Conservation (phyloP, 176 grass and related monocot genomes). For the Cymbopogon citratus region DNA sequence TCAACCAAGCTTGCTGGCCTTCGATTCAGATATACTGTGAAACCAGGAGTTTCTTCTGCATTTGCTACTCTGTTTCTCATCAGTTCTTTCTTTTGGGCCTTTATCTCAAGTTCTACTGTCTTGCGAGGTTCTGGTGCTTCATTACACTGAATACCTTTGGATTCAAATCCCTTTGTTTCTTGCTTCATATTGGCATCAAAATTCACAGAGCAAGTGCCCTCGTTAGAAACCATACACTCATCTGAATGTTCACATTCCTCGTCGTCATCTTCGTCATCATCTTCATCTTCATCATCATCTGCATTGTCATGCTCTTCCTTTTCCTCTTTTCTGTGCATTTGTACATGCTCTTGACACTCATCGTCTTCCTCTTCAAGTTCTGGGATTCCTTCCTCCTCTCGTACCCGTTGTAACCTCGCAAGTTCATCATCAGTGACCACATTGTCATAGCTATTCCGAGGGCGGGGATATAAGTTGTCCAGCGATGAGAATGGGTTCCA, state of each 20-base stretch:
- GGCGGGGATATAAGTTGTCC: conserved; percentile 57
- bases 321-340: conserved; percentile 39
- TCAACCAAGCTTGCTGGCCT: conserved; percentile 62
- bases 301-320: conserved; percentile 24
- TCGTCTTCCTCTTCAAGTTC: conserved; percentile 90
- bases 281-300: background rate
- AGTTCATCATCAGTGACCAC: conserved; percentile 76
- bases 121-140: conserved; percentile 42
- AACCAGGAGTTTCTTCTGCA: conserved; percentile 80
- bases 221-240: conserved; percentile 29
- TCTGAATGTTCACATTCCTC: conserved; percentile 36
- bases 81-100: conserved; percentile 63
- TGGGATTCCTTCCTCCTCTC: conserved; percentile 97
- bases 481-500: conserved; percentile 87
- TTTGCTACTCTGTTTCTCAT: conserved; percentile 57
- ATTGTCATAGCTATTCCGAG: conserved; percentile 50
- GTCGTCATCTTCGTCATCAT: conserved; percentile 6
- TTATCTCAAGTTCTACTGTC: conserved; percentile 42
- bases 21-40: conserved; percentile 85
- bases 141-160: conserved; percentile 49
- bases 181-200: conserved; percentile 39
- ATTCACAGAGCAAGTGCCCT: conserved; percentile 21
- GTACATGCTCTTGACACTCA: conserved; percentile 36
- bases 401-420: conserved; percentile 65
- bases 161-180: conserved; percentile 51